Evolutionary conservation across 1,139 yeast genomes (phyloP), one percentile per base, ranked within the genome.

Genomic region (Blastobotrys petasosporus): DNA sequence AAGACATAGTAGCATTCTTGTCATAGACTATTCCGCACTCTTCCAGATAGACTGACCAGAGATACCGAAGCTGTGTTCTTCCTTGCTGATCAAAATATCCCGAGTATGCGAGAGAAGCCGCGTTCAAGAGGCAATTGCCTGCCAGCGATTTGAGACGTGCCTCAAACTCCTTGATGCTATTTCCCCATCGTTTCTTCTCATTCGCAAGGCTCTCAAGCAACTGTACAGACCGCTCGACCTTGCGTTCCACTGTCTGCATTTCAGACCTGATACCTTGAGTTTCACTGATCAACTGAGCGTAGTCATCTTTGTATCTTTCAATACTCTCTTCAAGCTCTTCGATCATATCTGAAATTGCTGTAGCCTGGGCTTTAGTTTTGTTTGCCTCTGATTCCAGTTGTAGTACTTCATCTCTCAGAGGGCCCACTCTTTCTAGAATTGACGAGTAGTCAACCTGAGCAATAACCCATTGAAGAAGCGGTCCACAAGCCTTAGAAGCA

Each of bases 401-500:
- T 8, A 56, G 59, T 2, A 88, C 86, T 55, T 88, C 95, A 9
- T 71, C 73, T 50, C 81, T 70, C 56, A 92, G 65, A 0, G 98
- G 98, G 0, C 80, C 86, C 29, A 90, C 78, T 38, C 74, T 75
- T 39, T 84, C 82, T 39, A 87, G 66, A 33, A 87, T 83, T 2
- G 76, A 62, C 0, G 94, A 77, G 58, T 83, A 90, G 4, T 73
- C 69, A 20, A 88, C 71, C 54, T 92, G 97, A 0, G 97, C 97
- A 49, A 75, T 73, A 0, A 88, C 94, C 98, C 98, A 92, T 52
- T 81, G 82, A 28, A 85, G 63, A 41, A 92, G 68, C 0, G 98
- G 98, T 0, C 97, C 97, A 69, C 97, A 88, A 0, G 97, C 97
- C 59, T 85, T 87, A 65, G 95, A 84, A 2, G 97, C 97, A 43